Base-by-base conservation (phyloP, 2,329 filamentous ascomycete genomes). In the Ceratocystiopsis brevicomis region DNA sequence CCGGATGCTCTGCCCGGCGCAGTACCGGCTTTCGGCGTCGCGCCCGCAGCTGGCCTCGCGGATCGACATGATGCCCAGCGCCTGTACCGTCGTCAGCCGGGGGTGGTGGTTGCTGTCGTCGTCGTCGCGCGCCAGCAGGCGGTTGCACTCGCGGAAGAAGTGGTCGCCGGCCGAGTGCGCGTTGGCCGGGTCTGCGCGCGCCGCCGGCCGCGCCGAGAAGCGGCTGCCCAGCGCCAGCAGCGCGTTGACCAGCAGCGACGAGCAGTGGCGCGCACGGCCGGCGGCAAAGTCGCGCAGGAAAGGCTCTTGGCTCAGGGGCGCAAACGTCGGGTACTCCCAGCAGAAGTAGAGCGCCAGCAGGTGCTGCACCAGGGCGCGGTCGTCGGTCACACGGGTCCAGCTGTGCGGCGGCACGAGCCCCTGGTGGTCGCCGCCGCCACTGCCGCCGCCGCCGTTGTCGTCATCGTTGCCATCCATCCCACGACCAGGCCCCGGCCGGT, bases 291-390 rank as follows among this genome's bases (percentile, higher is more conserved):
- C 78, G 42, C 66, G 66, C 45, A 79, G 61, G 51, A 83, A 84
- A 52, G 78, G 72, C 51, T 81, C 76, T 53, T 80, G 78, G 53
- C 76, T 81, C 38, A 85, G 67, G 3, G 80, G 73, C 4, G 78
- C 73, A 57, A 82, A 83, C 13, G 78, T 83, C 3, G 80, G 77
- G 54, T 85, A 82, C 50, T 80, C 73, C 71, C 79, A 84, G 61
- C 76, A 80, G 50, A 83, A 83, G 58, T 82, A 83, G 32, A 81
- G 61, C 0, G 70, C 66, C 42, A 82, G 59, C 11, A 82, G 62
- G 51, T 78, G 75, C 47, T 76, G 66, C 1, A 82, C 71, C 30
- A 82, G 65, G 13, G 56, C 59, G 13, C 62, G 52, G 49, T 82
- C 76, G 3, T 57, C 53, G 2, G 76, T 79, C 18, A 81, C 66